These are phyloP conservation scores for Solanum ossicruentum DNA, from an alignment of 257 asterid genomes.

Conservation along the genomic window DNA sequence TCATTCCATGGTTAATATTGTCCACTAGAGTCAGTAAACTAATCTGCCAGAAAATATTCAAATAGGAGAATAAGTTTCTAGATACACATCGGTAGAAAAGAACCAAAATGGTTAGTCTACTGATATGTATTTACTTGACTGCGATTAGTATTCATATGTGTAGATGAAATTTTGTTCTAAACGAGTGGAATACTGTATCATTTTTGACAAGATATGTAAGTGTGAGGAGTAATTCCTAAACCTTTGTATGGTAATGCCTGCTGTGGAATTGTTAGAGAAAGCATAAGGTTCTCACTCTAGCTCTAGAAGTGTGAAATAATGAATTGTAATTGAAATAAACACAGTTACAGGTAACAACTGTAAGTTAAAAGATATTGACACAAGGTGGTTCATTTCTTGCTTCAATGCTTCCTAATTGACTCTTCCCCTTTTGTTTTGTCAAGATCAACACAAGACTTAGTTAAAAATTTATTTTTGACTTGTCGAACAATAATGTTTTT, in stretches of 20 bases:
- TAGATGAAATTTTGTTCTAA: not conserved
- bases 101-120: not conserved
- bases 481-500: too few relatives aligned
- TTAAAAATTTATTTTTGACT: too few relatives aligned
- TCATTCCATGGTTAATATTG: conserved; percentile 77
- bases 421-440: too few relatives aligned
- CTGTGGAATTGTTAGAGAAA: not conserved
- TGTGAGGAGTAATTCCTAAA: not conserved
- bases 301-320: not conserved
- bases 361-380: too few relatives aligned
- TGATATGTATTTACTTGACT: not conserved
- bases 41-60: conserved; percentile 46
- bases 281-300: not conserved
- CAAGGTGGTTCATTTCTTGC: too few relatives aligned
- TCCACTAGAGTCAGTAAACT: conserved; percentile 72
- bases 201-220: not conserved
- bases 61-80: conserved; percentile 1
- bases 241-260: not conserved
- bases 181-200: not conserved
- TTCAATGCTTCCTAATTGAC: too few relatives aligned
- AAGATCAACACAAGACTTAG: too few relatives aligned
- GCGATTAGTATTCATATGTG: not conserved
- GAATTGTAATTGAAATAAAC: not conserved
- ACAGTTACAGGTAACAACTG: not conserved
- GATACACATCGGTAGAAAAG: not conserved